These are phyloP conservation scores for Saposhnikovia divaricata DNA, from an alignment of 129 eudicot genomes.

Conservation along the genomic window DNA sequence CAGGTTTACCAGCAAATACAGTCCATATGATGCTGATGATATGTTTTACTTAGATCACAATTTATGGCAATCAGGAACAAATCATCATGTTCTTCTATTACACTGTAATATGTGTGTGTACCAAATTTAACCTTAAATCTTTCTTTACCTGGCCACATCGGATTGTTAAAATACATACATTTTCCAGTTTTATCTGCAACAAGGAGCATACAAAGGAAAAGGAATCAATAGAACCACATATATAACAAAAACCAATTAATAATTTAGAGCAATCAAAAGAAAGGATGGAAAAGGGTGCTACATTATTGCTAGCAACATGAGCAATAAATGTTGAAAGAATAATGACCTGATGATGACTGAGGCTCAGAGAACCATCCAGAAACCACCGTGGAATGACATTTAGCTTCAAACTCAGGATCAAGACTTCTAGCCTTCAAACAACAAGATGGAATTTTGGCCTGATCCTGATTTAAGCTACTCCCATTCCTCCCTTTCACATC, in stretches of 20 bases:
- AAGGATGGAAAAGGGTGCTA: neutral
- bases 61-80: neutral
- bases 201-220: constrained; percentile 9
- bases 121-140: neutral
- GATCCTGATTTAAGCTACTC: constrained; percentile 26
- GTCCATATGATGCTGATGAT: neutral
- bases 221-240: neutral
- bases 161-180: constrained; percentile 70
- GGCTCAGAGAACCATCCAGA: constrained; percentile 89
- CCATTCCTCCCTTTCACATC: constrained; percentile 43
- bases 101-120: neutral
- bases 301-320: neutral
- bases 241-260: neutral
- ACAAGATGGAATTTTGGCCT: constrained; percentile 59
- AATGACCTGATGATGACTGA: constrained; percentile 44
- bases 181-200: constrained; percentile 47
- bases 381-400: constrained; percentile 76
- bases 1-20: neutral
- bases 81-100: neutral
- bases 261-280: neutral
- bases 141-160: constrained; percentile 94
- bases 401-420: constrained; percentile 57
- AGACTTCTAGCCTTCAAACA: constrained; percentile 74
- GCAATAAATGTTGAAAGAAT: neutral
- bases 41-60: neutral